Base-by-base conservation (phyloP, 2,329 filamentous ascomycete genomes). In the Microthyrium microscopicum region DNA sequence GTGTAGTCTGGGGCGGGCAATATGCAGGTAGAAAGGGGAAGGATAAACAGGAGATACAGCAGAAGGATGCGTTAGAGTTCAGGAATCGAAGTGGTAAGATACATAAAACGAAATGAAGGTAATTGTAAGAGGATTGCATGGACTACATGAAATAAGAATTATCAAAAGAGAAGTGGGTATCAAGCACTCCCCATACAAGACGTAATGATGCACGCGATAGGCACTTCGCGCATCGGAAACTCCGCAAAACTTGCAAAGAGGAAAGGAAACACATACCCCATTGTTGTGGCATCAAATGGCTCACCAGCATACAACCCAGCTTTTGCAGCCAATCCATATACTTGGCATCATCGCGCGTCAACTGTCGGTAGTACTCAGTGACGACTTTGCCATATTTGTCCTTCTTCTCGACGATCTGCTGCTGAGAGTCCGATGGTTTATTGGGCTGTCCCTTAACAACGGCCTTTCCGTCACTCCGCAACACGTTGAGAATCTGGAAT, bases 271-370 rank as follows among this genome's bases (percentile, higher is more conserved):
- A 9, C 16, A 11, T 8, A 9, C 16, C 22, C 22, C 27, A 52
- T 47, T 47, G 37, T 52, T 49, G 33, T 52, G 42, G 35, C 45
- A 55, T 58, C 27, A 70, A 44, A 42, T 67, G 60, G 41, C 61
- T 52, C 44, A 66, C 55, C 19, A 70, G 51, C 66, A 71, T 70
- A n/a, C 63, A 63, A 16, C 64, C 68, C 37, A 72, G 53, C 51
- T 71, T 71, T 39, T 66, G 55, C 35, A 66, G 55, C 68, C 68
- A 72, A 41, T 72, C 67, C 5, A 66, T 44, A 41, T 65, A 60
- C 44, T 70, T 70, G 4, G 56, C 47, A 40, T 70, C 64, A 29
- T 66, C 59, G 7, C 53, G 47, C 8, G 55, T 53, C 5, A 70
- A 55, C 40, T 60, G 52, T 36, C 62, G 59, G 50, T 70, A 71